Base-by-base conservation (phyloP, 306 rosid genomes). In the Trifolium repens region DNA sequence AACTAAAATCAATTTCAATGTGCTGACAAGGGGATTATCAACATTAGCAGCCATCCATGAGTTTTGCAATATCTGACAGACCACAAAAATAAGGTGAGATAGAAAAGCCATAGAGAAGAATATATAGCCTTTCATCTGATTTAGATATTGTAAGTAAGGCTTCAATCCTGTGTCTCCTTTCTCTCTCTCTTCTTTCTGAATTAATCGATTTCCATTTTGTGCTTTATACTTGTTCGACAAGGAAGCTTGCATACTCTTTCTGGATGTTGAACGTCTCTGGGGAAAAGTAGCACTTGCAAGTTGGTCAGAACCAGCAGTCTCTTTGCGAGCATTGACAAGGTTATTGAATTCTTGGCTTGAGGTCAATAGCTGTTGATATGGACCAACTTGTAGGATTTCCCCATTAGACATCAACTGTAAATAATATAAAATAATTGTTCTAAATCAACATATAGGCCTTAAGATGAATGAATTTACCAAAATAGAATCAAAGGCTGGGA, bases 401-500 rank as follows among this genome's bases (percentile, higher is more conserved):
- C 57, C 57, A n/a, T 50, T 1, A n/a, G 57, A 50, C 57, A 50
- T 50, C 2, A n/a, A 50, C 57, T n/a, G 22, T 50, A 50, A 46
- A 46, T 13, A 46, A 13, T 11, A 12, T 12, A 44, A 44, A 44
- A 44, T 43, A 46, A 46, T 46, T 46, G n/a, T 11, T 44, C 50
- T 11, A 7, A 40, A 40, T 40, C n/a, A n/a, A n/a, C n/a, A n/a
- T n/a, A n/a, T n/a, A n/a, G n/a, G n/a, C n/a, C n/a, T n/a, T 32
- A 32, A 63, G 67, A 17, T 8, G 49, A 70, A 37, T 24, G 49
- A 15, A 69, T 53, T 73, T 80, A 89, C 90, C 90, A 86, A 42
- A 58, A 89, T 69, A 40, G 66, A 75, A 53, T 86, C 81, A 75
- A 88, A 86, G 2, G 84, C 83, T 8, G 84, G 87, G 52, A 89